Evolutionary conservation across 306 rosid species (phyloP).

Genomic region (Senna tora): DNA sequence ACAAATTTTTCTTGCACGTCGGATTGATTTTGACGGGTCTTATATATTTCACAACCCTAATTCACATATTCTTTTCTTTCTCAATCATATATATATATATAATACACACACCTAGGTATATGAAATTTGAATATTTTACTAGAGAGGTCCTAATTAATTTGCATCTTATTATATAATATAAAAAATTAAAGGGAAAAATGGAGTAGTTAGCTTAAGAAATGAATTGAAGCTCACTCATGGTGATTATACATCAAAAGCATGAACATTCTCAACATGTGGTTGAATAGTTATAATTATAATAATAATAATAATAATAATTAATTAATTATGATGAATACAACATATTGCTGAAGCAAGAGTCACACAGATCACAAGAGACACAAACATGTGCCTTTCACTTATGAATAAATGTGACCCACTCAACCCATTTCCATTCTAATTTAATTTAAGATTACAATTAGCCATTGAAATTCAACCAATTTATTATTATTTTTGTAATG

Average conservation of each 20-base stretch:
- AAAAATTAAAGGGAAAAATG: background rate
- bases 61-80: too few relatives aligned
- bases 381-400: constrained; percentile 47
- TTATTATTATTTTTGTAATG: too few relatives aligned
- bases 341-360: constrained; percentile 33
- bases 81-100: too few relatives aligned
- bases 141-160: too few relatives aligned
- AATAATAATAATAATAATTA: constrained; percentile 25
- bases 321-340: constrained; percentile 3
- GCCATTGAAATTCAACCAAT: constrained; percentile 32
- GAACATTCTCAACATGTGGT: constrained; percentile 35
- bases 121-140: too few relatives aligned
- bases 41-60: too few relatives aligned
- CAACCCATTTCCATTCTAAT: constrained; percentile 25
- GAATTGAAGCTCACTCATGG: constrained; percentile 14
- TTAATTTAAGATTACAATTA: constrained; percentile 39
- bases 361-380: constrained; percentile 39
- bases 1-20: too few relatives aligned
- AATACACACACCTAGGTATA: too few relatives aligned
- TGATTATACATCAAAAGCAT: constrained; percentile 29
- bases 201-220: background rate
- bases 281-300: constrained; percentile 38
- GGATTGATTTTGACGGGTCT: too few relatives aligned
- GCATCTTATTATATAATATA: background rate
- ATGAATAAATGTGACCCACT: constrained; percentile 12